Evolutionary conservation across 225 moss, liverwort and hornwort species (phyloP).

Genomic region (Sphagnum tenellum): DNA sequence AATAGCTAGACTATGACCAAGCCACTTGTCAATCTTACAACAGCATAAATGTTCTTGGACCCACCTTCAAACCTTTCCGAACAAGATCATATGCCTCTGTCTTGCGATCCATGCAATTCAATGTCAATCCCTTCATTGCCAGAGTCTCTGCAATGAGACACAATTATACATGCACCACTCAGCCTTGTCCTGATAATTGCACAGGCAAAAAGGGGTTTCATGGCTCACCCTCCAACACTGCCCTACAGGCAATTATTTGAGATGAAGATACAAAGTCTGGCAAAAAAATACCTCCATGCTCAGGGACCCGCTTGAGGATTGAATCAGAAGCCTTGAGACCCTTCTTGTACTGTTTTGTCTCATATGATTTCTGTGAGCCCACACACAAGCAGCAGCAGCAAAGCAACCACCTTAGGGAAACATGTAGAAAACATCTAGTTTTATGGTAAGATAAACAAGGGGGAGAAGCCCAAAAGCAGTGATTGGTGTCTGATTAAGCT

Average conservation of each 20-base stretch:
- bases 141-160: slow-evolving; percentile 53
- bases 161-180: too few relatives aligned
- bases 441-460: too few relatives aligned
- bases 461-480: too few relatives aligned
- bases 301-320: slow-evolving; percentile 86
- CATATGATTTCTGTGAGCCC: slow-evolving; percentile 71
- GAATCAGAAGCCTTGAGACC: slow-evolving; percentile 94
- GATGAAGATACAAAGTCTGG: neutral
- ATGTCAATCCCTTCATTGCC: slow-evolving; percentile 97
- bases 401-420: too few relatives aligned
- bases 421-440: too few relatives aligned
- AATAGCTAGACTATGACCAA: too few relatives aligned
- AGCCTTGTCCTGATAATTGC: too few relatives aligned
- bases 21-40: too few relatives aligned
- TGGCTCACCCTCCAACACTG: too few relatives aligned
- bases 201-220: too few relatives aligned
- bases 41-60: neutral
- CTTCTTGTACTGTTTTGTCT: slow-evolving; percentile 98
- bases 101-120: slow-evolving; percentile 97
- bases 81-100: slow-evolving; percentile 91
- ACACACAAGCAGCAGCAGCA: slow-evolving; percentile 1
- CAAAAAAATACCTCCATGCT: slow-evolving; percentile 68
- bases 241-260: too few relatives aligned
- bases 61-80: slow-evolving; percentile 79
- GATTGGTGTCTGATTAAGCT: too few relatives aligned